Percentiles rank a stretch among this genome's conserved stretches.
Conservation (phyloP, 768 basidiomycete species). For the Tubosaeta brunneosetosa region DNA sequence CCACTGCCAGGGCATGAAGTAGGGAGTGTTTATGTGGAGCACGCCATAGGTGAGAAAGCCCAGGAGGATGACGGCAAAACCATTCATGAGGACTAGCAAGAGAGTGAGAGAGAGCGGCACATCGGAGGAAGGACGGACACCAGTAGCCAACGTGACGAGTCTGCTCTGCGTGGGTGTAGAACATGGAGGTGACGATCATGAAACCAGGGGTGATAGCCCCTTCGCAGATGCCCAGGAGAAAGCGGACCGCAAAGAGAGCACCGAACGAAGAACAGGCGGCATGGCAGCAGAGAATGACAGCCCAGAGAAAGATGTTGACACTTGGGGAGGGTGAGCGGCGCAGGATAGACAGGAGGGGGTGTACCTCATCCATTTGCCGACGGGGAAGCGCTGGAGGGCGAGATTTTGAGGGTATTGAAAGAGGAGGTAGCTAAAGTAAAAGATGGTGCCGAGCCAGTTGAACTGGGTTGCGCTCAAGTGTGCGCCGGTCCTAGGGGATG, state of each 20-base stretch:
- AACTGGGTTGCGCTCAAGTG: constrained; percentile 62
- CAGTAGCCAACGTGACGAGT: constrained; percentile 47
- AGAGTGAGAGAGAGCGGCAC: constrained; percentile 1
- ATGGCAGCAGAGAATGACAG: constrained; percentile 55
- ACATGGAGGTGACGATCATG: constrained; percentile 62
- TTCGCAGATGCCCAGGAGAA: constrained; percentile 73
- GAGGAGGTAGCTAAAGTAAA: constrained; percentile 65
- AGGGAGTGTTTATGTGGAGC: constrained; percentile 49
- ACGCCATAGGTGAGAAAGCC: constrained; percentile 69
- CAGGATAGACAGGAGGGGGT: background rate
- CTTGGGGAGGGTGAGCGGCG: constrained; percentile 26
- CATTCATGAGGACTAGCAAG: constrained; percentile 71
- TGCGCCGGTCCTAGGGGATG: constrained; percentile 41
- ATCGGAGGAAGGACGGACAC: constrained; percentile 33
- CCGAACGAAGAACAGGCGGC: constrained; percentile 70
- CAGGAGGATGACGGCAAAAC: constrained; percentile 64
- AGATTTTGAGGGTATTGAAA: constrained; percentile 72
- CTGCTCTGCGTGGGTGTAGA: constrained; percentile 48
- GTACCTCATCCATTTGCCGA: constrained; percentile 83
- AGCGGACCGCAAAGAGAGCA: constrained; percentile 63
- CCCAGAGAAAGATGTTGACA: constrained; percentile 74
- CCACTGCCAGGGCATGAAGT: constrained; percentile 77
- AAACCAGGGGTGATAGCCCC: constrained; percentile 79
- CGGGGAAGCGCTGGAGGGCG: constrained; percentile 68
- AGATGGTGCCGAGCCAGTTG: constrained; percentile 75